Evolutionary conservation across 1,139 yeast species (phyloP), one percentile per base, ranked within the genome.

Genomic region (Diutina catenulata): DNA sequence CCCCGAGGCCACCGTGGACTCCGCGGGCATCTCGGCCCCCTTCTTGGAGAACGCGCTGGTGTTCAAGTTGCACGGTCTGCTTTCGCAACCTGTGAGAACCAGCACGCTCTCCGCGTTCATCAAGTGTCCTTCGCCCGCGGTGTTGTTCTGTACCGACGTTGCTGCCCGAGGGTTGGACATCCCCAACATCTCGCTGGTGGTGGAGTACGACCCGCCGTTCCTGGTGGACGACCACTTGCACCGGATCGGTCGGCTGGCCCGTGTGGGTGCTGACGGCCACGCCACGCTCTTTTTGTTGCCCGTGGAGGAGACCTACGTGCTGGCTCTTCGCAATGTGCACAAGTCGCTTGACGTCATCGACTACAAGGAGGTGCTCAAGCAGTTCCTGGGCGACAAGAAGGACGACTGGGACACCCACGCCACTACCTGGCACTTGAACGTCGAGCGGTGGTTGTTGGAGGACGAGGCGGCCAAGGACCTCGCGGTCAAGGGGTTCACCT

Each of bases 341-440:
- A 80, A 83, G 11, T 57, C 49, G 40, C 49, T 67, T 40, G 51
- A 62, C 38, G 49, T 65, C 16, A 51, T 52, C n/a, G 53, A 59
- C 27, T 76, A 74, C 48, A 94, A 69, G 66, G 47, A 64, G 54
- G 38, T 60, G 63, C 42, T 64, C 70, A 68, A 74, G 48, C 62
- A 67, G 8, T 84, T 83, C 56, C 79, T 73, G 8, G 44, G 39
- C 2, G 29, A 38, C 4, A 49, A 49, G 38, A 49, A 49, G 5
- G 64, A 57, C 36, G 71, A 76, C 38, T 93, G 97, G 97, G 96
- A 88, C 55, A 76, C 79, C 23, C 88, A 83, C 52, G 98, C 96
- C 3, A 91, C 99, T 0, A 86, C 95, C 1, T 88, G 94, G 93
- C 99, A 91, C 56, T 65, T 91, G 47, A 78, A 81, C 40, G 73